phyloP scores from a whole-genome alignment of 2,329 filamentous ascomycete species.

The Cytospora mali region DNA sequence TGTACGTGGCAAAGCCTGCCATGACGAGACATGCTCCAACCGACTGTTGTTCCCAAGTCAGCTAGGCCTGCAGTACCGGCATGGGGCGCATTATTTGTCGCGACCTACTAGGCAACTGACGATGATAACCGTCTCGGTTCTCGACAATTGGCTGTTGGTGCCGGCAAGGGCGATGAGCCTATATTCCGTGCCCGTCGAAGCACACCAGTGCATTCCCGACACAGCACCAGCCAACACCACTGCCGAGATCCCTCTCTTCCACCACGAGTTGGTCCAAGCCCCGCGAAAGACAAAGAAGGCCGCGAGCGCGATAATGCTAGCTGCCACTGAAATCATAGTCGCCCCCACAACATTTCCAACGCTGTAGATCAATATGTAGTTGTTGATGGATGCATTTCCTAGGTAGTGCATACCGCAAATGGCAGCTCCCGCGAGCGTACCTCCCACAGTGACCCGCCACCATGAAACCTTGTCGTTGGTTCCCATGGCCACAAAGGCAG shows the following conservation, averaged over 20 bases:
- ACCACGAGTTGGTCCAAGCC: conserved; percentile 77
- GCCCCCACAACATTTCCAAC: conserved; percentile 66
- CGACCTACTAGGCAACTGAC: conserved; percentile 68
- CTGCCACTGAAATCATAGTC: conserved; percentile 70
- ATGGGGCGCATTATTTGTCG: background rate
- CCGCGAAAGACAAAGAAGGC: conserved; percentile 79
- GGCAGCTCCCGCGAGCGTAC: conserved; percentile 70
- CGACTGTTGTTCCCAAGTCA: conserved; percentile 49
- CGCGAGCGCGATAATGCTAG: conserved; percentile 69
- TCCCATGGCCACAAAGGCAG: conserved; percentile 70
- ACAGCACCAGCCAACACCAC: conserved; percentile 72
- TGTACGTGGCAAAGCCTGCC: conserved; percentile 56
- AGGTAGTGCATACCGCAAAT: conserved; percentile 88
- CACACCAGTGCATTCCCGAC: conserved; percentile 88
- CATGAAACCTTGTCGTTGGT: conserved; percentile 59
- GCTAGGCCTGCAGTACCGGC: conserved; percentile 14
- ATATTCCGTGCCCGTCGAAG: conserved; percentile 71
- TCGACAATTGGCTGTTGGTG: conserved; percentile 48
- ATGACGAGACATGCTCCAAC: conserved; percentile 64
- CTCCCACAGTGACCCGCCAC: conserved; percentile 63
- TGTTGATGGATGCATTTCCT: conserved; percentile 79
- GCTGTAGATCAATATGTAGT: conserved; percentile 70
- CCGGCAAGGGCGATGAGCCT: conserved; percentile 52
- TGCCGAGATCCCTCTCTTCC: conserved; percentile 70
- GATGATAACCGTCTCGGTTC: conserved; percentile 71